phyloP scores from a whole-genome alignment of 306 rosid species.

The Cucurbita pepo region DNA sequence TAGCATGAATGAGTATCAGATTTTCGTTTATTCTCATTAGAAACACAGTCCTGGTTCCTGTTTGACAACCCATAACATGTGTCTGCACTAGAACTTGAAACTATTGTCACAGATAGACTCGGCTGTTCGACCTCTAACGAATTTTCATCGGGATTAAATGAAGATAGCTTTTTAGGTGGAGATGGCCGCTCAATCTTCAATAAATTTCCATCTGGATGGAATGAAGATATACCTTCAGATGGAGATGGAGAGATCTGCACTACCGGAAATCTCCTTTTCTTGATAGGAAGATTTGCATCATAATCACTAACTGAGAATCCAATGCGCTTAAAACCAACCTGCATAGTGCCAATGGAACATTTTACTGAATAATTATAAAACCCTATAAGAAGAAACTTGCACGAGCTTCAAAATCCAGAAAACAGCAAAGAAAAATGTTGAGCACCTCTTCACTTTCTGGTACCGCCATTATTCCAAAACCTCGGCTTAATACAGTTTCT shows the following conservation, averaged over 20 bases:
- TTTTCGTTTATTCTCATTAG: conserved; percentile 29
- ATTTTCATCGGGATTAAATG: conserved; percentile 18
- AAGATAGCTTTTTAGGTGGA: conserved; percentile 31
- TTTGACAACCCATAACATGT: conserved; percentile 33
- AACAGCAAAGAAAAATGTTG: background rate
- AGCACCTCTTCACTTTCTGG: conserved; percentile 6
- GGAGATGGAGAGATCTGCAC: conserved; percentile 41
- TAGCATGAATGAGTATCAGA: conserved; percentile 21
- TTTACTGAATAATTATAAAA: conserved; percentile 1
- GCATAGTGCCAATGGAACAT: conserved; percentile 45
- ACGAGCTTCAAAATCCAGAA: background rate
- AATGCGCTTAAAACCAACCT: conserved; percentile 64
- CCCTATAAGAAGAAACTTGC: conserved; percentile 1
- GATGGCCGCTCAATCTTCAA: conserved; percentile 20
- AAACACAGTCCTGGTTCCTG: conserved; percentile 13
- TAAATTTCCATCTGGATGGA: conserved; percentile 24
- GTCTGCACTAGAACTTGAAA: conserved; percentile 29
- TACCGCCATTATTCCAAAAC: background rate
- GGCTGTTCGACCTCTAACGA: conserved; percentile 24
- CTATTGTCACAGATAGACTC: conserved; percentile 32
- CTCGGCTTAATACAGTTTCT: background rate
- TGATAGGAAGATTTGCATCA: conserved; percentile 84
- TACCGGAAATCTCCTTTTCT: conserved; percentile 73
- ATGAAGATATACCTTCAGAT: conserved; percentile 32
- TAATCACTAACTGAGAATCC: conserved; percentile 54